These are phyloP conservation scores for Venturiaceae sp. DNA, from an alignment of 2,329 filamentous ascomycete genomes.

Conservation along the genomic window DNA sequence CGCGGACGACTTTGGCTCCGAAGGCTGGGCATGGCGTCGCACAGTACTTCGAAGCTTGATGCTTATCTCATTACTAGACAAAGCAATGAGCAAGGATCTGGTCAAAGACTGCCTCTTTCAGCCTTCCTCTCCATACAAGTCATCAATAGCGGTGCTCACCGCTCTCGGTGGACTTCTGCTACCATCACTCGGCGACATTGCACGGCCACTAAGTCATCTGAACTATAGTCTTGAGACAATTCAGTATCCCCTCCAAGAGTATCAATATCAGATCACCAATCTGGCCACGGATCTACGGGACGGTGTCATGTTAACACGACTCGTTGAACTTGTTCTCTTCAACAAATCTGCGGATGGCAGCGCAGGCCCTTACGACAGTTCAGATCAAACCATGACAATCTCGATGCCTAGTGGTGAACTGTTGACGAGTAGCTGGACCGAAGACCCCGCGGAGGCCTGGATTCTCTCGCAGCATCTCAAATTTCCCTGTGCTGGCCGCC, in stretches of 20 bases:
- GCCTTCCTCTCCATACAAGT: slow-evolving; percentile 42
- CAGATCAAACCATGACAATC: slow-evolving; percentile 32
- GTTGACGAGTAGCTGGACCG: slow-evolving; percentile 25
- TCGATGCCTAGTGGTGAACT: slow-evolving; percentile 34
- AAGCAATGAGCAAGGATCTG: slow-evolving; percentile 31
- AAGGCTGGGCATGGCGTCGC: slow-evolving; percentile 42
- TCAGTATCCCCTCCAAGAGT: slow-evolving; percentile 50
- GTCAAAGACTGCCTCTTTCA: slow-evolving; percentile 40
- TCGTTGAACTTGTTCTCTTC: slow-evolving; percentile 44
- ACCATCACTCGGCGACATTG: slow-evolving; percentile 49
- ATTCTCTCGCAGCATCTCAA: slow-evolving; percentile 48
- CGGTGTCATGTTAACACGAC: slow-evolving; percentile 47
- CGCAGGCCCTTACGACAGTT: slow-evolving; percentile 5
- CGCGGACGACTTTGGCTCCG: slow-evolving; percentile 29
- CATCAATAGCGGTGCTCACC: slow-evolving; percentile 43
- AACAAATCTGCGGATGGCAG: slow-evolving; percentile 11
- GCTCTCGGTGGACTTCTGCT: slow-evolving; percentile 43
- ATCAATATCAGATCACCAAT: slow-evolving; percentile 47
- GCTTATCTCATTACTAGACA: slow-evolving; percentile 50
- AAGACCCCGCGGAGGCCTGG: slow-evolving; percentile 20
- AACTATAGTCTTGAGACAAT: slow-evolving; percentile 44
- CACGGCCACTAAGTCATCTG: slow-evolving; percentile 44
- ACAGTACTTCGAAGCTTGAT: slow-evolving; percentile 49
- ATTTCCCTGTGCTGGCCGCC: slow-evolving; percentile 43
- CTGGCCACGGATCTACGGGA: slow-evolving; percentile 54